Base-by-base conservation (phyloP, 129 eudicot genomes). In the Daucus carota region DNA sequence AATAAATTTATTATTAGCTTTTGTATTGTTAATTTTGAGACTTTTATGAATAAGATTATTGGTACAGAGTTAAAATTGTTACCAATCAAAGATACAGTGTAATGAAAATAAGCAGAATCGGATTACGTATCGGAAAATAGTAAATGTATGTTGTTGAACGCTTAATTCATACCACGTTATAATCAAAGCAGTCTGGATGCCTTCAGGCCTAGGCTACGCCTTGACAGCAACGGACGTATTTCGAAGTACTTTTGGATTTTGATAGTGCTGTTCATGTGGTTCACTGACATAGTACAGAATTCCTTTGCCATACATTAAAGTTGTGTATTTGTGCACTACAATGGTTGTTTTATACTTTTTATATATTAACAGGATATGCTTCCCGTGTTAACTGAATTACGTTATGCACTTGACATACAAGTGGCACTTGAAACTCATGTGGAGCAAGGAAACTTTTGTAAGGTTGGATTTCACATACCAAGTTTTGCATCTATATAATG, bases 351-450 rank as follows among this genome's bases (percentile, higher is more conserved):
- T 6, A 52, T 15, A 14, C 6, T 7, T 22, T 22, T 11, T 32
- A 20, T 4, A 9, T 17, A 34, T 36, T 70, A 83, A 81, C 88
- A 95, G 99, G 99, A 92, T 71, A 78, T 89, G 84, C 90, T 95
- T 57, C 99, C 97, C 46, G 77, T 95, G 76, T 81, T 91, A 66
- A 77, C 89, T 45, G 97, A 91, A 86, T 94, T 95, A 46, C 86
- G 85, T 41, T 92, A 85, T 82, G 99, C 96, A 57, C 78, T 82
- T 32, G 89, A 86, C 84, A 82, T 95, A 90, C 96, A 92, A 86
- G 81, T 62, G 63, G 85, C 86, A 72, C 97, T 95, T 85, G 99
- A 91, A 84, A 45, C 77, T 48, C 92, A 82, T 86, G 91, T 89
- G 70, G 88, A 87, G 80, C 88, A 89, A 82, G 96, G 96, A 50